phyloP scores from a whole-genome alignment of 129 eudicot species.

The Artemisia argyi region DNA sequence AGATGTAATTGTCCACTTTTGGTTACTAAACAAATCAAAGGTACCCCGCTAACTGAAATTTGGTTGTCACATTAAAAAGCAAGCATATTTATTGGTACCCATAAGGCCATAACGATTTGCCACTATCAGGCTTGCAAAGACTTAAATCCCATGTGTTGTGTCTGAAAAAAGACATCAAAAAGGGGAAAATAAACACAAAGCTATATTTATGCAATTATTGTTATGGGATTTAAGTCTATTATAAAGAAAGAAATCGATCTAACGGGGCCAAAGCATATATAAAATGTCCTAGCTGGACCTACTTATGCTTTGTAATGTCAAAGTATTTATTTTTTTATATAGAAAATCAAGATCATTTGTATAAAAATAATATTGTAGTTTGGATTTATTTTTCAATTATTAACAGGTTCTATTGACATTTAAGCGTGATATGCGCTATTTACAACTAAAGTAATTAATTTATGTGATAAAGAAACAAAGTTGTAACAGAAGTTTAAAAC shows the following conservation, averaged over 20 bases:
- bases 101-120: too few species aligned
- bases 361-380: neutral
- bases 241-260: neutral
- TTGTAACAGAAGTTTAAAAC: neutral
- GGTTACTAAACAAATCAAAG: too few species aligned
- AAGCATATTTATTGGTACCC: too few species aligned
- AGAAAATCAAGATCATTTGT: neutral
- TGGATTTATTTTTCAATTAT: neutral
- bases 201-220: neutral
- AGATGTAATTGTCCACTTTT: too few species aligned
- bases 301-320: neutral
- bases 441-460: neutral
- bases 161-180: too few species aligned
- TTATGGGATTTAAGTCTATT: neutral
- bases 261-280: neutral
- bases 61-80: too few species aligned
- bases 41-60: too few species aligned
- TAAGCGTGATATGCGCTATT: constrained; percentile 27
- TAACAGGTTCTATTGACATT: neutral
- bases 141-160: too few species aligned
- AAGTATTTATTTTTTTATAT: neutral
- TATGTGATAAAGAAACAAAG: neutral
- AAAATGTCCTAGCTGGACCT: neutral
- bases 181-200: too few species aligned
- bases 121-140: too few species aligned